Conservation (phyloP, 805 yeast genomes). For the Kodamaea jinghongensis region DNA sequence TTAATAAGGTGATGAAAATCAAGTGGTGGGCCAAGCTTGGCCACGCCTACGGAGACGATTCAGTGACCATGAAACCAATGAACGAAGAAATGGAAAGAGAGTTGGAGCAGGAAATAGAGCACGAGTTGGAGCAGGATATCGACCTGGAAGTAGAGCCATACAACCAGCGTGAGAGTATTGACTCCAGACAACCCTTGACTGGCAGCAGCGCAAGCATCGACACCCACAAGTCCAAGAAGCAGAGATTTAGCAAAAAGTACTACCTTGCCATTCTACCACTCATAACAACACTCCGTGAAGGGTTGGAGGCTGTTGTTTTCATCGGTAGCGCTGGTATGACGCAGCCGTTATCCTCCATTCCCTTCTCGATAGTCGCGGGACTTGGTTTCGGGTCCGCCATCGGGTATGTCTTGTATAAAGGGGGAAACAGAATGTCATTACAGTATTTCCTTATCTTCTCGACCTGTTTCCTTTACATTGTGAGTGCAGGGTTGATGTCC, state of each 20-base stretch:
- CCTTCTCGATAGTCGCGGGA: constrained; percentile 28
- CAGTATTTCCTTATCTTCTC: constrained; percentile 39
- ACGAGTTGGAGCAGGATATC: constrained; percentile 1
- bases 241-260: constrained; percentile 19
- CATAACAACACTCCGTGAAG: constrained; percentile 27
- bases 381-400: constrained; percentile 29
- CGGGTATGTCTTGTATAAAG: constrained; percentile 36
- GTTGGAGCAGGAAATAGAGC: background rate
- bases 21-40: constrained; percentile 64
- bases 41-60: constrained; percentile 31
- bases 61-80: constrained; percentile 8
- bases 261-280: constrained; percentile 27
- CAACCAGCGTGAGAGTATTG: constrained; percentile 11
- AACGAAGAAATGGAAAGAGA: constrained; percentile 2
- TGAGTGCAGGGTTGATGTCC: constrained; percentile 44
- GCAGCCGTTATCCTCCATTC: constrained; percentile 33
- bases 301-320: constrained; percentile 41
- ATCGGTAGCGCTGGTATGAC: constrained; percentile 43
- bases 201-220: constrained; percentile 3
- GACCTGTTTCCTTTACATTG: constrained; percentile 42
- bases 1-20: constrained; percentile 71
- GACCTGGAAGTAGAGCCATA: constrained; percentile 7
- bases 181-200: constrained; percentile 13
- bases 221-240: constrained; percentile 2
- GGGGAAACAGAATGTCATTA: constrained; percentile 41